Percentiles rank a stretch among this genome's conserved stretches.
Conservation (phyloP, 345 rosid genomes). For the Eucalyptus tenuipes region DNA sequence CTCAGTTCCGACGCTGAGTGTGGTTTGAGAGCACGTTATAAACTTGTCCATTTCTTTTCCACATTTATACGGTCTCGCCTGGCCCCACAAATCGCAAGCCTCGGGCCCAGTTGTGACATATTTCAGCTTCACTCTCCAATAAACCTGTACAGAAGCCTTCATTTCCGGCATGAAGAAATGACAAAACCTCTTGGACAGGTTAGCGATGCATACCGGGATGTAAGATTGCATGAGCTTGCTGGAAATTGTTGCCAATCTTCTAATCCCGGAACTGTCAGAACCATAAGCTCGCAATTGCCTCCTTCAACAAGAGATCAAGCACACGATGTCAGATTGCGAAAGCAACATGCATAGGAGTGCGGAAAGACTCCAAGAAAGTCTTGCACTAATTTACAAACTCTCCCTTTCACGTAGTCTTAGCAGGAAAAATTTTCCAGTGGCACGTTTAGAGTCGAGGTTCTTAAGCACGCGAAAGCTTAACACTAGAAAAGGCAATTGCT, state of each 20-base stretch:
- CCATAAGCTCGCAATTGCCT: slow-evolving; percentile 88
- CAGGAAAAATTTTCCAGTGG: neutral
- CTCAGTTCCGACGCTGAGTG: neutral
- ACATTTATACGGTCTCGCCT: slow-evolving; percentile 83
- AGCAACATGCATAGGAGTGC: neutral
- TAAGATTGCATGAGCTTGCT: slow-evolving; percentile 76
- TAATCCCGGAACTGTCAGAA: slow-evolving; percentile 59
- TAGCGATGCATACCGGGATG: slow-evolving; percentile 46
- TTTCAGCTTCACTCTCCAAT: slow-evolving; percentile 94
- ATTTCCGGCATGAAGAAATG: neutral
- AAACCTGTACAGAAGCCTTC: slow-evolving; percentile 33
- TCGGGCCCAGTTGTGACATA: slow-evolving; percentile 55
- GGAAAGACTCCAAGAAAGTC: neutral
- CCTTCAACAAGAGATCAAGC: slow-evolving; percentile 20
- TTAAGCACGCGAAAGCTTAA: neutral
- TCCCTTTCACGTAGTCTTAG: neutral
- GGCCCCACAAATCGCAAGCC: slow-evolving; percentile 78
- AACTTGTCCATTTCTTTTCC: slow-evolving; percentile 66
- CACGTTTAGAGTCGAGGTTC: neutral
- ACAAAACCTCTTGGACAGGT: neutral
- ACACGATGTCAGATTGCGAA: neutral
- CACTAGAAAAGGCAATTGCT: neutral
- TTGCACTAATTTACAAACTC: neutral
- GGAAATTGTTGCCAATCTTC: slow-evolving; percentile 95
- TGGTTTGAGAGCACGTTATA: neutral